phyloP scores from a whole-genome alignment of 495 filamentous ascomycete species.

The Xylaria bambusicola region DNA sequence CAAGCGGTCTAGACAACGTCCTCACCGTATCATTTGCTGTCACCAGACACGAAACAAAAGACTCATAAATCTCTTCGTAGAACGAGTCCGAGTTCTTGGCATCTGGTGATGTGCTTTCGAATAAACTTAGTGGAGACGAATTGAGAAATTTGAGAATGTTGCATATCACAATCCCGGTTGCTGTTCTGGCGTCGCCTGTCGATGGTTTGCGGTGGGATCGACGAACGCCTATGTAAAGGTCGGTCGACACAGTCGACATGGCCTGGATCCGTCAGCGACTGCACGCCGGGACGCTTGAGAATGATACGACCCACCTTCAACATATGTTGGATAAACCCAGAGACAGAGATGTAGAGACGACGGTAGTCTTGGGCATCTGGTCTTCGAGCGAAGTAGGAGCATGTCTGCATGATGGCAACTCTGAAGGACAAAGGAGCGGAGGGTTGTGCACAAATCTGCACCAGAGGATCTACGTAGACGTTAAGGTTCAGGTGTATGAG shows the following conservation, averaged over 20 bases:
- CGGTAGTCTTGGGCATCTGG: constrained; percentile 51
- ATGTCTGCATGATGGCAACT: constrained; percentile 59
- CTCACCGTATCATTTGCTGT: constrained; percentile 53
- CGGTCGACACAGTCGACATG: constrained; percentile 41
- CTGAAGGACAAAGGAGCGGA: constrained; percentile 61
- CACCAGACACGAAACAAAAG: constrained; percentile 53
- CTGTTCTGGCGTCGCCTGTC: constrained; percentile 38
- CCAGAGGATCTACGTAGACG: constrained; percentile 53
- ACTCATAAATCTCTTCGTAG: constrained; percentile 51
- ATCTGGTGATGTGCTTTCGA: constrained; percentile 34
- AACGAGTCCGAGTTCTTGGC: constrained; percentile 45
- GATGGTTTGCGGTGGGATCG: constrained; percentile 38
- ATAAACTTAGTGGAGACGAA: constrained; percentile 53
- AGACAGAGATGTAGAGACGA: constrained; percentile 53
- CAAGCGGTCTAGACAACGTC: constrained; percentile 46
- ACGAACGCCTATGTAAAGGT: constrained; percentile 45
- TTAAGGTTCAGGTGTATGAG: constrained; percentile 60
- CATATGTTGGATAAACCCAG: constrained; percentile 57
- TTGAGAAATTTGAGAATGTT: constrained; percentile 56
- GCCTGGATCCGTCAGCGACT: constrained; percentile 35
- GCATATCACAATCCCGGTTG: constrained; percentile 45
- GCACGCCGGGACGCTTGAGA: neutral
- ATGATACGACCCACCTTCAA: constrained; percentile 44
- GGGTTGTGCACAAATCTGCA: constrained; percentile 53
- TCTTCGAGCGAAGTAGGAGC: constrained; percentile 56